Percentiles rank a stretch among this genome's conserved stretches.
phyloP scores from a whole-genome alignment of 768 basidiomycete genomes.

The Hygrophoropsis aurantiaca region DNA sequence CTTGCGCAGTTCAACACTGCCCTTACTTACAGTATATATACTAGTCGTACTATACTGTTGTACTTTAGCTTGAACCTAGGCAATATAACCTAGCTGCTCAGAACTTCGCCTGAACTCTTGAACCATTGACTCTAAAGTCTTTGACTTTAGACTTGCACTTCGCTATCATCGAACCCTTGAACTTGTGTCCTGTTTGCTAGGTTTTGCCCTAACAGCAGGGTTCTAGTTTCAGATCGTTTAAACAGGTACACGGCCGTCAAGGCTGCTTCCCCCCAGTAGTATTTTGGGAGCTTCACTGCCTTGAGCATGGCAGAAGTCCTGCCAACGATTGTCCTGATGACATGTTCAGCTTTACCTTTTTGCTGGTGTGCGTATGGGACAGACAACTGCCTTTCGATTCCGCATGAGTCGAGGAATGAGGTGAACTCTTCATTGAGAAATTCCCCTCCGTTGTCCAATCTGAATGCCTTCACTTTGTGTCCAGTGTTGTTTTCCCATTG shows the following conservation, averaged over 20 bases:
- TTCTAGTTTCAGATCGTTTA: background rate
- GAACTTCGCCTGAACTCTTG: no score
- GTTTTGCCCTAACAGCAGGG: no score
- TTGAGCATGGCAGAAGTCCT: constrained; percentile 21
- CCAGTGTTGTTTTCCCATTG: background rate
- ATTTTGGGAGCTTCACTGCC: constrained; percentile 11
- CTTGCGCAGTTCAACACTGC: no score
- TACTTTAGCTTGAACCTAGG: no score
- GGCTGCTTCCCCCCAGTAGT: constrained; percentile 13
- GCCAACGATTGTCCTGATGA: constrained; percentile 26
- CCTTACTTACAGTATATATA: no score
- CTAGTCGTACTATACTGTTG: no score
- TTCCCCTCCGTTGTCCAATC: background rate
- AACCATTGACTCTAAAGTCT: no score
- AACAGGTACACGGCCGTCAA: background rate
- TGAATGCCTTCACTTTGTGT: background rate
- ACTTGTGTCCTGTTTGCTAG: no score
- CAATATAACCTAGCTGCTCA: no score
- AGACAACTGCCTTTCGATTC: constrained; percentile 20
- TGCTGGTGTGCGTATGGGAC: constrained; percentile 31
- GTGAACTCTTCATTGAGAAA: background rate
- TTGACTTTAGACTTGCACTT: no score
- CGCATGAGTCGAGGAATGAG: background rate
- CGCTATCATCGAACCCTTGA: no score
- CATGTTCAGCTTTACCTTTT: constrained; percentile 30